Conservation (phyloP, 768 basidiomycete genomes). For the Phaeotremella skinneri region DNA sequence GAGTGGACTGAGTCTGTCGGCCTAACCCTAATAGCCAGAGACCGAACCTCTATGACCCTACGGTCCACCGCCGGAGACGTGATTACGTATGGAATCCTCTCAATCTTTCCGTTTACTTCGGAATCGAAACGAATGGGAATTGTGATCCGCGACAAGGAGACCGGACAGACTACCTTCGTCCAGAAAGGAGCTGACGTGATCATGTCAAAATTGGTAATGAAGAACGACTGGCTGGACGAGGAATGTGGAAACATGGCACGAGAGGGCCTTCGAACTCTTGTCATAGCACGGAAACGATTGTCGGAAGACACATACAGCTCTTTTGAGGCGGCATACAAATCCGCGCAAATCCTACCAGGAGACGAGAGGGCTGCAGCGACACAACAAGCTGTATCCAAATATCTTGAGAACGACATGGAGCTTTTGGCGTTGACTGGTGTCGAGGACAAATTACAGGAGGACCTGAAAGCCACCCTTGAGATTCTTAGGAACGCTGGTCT, state of each 20-base stretch:
- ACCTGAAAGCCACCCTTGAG: slow-evolving; percentile 90
- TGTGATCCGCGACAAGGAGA: slow-evolving; percentile 73
- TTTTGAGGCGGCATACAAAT: slow-evolving; percentile 70
- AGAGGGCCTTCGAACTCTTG: slow-evolving; percentile 90
- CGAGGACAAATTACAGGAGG: slow-evolving; percentile 97
- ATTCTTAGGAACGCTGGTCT: slow-evolving; percentile 90
- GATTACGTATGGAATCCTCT: slow-evolving; percentile 77
- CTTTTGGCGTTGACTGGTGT: slow-evolving; percentile 94
- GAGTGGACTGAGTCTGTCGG: slow-evolving; percentile 96
- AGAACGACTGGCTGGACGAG: slow-evolving; percentile 98
- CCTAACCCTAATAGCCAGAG: slow-evolving; percentile 79
- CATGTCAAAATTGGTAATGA: slow-evolving; percentile 89
- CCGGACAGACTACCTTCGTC: slow-evolving; percentile 79
- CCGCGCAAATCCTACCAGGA: slow-evolving; percentile 75
- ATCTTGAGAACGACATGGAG: slow-evolving; percentile 85
- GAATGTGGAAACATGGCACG: slow-evolving; percentile 98
- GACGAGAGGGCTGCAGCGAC: slow-evolving; percentile 75
- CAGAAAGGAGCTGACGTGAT: slow-evolving; percentile 99
- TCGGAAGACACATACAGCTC: slow-evolving; percentile 66
- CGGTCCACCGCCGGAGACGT: slow-evolving; percentile 65
- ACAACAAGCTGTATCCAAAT: slow-evolving; percentile 67
- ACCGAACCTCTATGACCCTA: slow-evolving; percentile 84
- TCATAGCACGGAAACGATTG: slow-evolving; percentile 79
- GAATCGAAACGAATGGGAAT: slow-evolving; percentile 99
- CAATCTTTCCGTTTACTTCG: slow-evolving; percentile 96